Conservation (phyloP, 441 rosid species). For the Erodium moschatum region DNA sequence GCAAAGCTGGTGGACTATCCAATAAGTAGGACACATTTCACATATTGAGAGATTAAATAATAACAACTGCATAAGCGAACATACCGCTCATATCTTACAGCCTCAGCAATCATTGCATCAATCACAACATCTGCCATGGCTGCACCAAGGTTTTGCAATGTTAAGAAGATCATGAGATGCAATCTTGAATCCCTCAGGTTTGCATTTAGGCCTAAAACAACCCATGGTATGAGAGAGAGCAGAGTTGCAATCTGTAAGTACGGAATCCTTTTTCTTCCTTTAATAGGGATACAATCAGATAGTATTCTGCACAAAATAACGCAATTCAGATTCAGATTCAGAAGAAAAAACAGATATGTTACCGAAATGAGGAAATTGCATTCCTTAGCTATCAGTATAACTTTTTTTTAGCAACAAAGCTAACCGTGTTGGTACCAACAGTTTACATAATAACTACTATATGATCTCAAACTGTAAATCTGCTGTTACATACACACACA, state of each 20-base stretch:
- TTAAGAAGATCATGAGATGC: slow-evolving; percentile 55
- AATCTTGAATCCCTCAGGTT: slow-evolving; percentile 47
- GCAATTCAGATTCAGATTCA: slow-evolving; percentile 5
- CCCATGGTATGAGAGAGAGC: slow-evolving; percentile 80
- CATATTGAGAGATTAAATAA: background rate
- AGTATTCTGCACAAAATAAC: slow-evolving; percentile 46
- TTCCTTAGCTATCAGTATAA: no score
- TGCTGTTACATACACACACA: background rate
- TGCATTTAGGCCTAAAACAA: slow-evolving; percentile 52
- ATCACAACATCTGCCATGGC: slow-evolving; percentile 95
- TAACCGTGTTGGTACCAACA: background rate
- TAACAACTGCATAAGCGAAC: background rate
- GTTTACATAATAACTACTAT: background rate
- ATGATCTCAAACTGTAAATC: background rate
- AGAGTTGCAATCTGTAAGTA: slow-evolving; percentile 66
- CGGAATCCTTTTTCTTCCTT: slow-evolving; percentile 76
- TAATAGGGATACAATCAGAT: slow-evolving; percentile 82
- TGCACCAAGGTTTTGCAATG: slow-evolving; percentile 78
- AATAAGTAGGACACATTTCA: background rate
- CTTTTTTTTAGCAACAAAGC: no score
- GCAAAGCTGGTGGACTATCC: background rate
- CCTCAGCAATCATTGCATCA: slow-evolving; percentile 96
- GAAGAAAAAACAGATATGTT: background rate
- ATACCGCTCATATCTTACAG: slow-evolving; percentile 68
- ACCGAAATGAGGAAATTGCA: background rate